phyloP scores from a whole-genome alignment of 306 rosid genomes.

The Ammopiptanthus mongolicus region DNA sequence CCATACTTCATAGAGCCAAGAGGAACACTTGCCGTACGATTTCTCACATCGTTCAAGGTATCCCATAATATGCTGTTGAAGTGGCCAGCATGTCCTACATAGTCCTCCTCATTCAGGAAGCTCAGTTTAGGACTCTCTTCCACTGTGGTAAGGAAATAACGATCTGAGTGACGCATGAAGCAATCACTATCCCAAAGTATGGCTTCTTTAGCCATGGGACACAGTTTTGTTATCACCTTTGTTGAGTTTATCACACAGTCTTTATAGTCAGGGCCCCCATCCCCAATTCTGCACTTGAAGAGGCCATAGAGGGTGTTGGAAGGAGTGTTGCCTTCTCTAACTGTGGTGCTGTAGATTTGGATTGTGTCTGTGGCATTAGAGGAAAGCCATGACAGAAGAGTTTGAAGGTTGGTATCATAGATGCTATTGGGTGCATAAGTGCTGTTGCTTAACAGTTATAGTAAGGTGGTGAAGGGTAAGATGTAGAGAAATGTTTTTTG shows the following conservation, averaged over 20 bases:
- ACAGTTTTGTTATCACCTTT: background rate
- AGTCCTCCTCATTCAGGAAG: background rate
- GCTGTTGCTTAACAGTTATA: background rate
- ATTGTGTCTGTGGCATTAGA: background rate
- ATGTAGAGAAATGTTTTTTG: no score
- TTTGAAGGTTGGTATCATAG: background rate
- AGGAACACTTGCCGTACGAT: background rate
- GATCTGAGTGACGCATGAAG: background rate
- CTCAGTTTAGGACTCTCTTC: background rate
- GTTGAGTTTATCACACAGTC: background rate
- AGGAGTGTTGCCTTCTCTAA: background rate
- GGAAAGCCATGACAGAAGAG: constrained; percentile 10
- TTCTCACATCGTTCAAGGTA: background rate
- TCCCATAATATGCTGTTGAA: constrained; percentile 10
- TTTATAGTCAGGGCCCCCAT: background rate
- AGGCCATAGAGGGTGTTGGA: constrained; percentile 11
- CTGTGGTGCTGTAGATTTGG: background rate
- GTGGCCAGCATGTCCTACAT: background rate
- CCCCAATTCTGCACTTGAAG: background rate
- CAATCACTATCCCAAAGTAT: background rate
- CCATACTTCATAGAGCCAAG: background rate
- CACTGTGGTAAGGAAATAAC: background rate
- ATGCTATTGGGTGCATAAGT: background rate
- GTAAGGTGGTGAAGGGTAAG: background rate
- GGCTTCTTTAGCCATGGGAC: constrained; percentile 8